Base-by-base conservation (phyloP, 371 early-diverging fungal genomes). In the Phascolomyces articulosus region DNA sequence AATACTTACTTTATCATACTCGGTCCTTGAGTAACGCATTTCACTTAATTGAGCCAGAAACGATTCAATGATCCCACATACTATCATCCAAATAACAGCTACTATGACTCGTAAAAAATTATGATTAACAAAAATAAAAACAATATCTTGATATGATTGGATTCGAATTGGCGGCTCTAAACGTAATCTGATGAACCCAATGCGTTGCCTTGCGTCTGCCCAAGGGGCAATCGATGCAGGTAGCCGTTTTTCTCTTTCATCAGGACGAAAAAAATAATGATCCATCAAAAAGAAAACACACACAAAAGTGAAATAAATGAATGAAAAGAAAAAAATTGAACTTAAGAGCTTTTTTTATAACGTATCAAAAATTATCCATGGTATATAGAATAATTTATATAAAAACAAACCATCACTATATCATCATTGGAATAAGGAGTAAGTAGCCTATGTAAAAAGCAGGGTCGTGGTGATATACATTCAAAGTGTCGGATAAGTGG, bases 1-100 rank as follows among this genome's bases (percentile, higher is more conserved):
- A n/a, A n/a, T n/a, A n/a, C 28, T 53, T 57, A 59, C 56, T 20
- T 41, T 63, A 21, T 60, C 56, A 40, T 62, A 61, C 3, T 3
- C 4, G 15, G 40, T 38, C 31, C 47, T 16, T 13, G 60, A 60
- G 51, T 72, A 80, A 4, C 81, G 68, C 41, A 75, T 73, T 58
- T 77, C 81, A 13, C 70, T 63, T 6, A 71, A 55, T 66, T 80
- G 78, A 28, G 77, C 78, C 61, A 75, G 58, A 61, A 77, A 77
- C 0, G 67, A 69, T 44, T 80, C 78, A n/a, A 74, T 65, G 11
- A 73, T 47, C 0, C 78, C 78, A 47, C 73, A 73, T 23, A 77
- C 16, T 15, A 80, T 31, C 2, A 80, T 48, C 72, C 70, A 75
- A 13, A 60, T 21, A 2, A 63, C 31, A 31, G 67, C 34, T 6